Conservation (phyloP, 179 eudicot species). For the Beta corolliflora region DNA sequence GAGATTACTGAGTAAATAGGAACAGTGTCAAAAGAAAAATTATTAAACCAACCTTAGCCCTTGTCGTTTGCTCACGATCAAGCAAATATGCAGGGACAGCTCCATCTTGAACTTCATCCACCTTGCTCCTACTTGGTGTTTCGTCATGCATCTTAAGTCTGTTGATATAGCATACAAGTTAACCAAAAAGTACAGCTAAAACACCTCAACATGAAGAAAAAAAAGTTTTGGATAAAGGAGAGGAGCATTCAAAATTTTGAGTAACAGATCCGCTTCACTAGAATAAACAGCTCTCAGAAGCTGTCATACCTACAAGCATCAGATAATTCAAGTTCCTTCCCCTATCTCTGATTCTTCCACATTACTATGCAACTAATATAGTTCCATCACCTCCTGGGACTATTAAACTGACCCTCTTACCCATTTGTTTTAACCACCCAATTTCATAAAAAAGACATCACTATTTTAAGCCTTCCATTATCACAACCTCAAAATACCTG, state of each 20-base stretch:
- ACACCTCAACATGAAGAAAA: neutral
- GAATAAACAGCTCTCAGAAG: neutral
- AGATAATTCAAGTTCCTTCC: neutral
- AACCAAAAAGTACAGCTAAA: neutral
- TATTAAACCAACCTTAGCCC: slow-evolving; percentile 69
- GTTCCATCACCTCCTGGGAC: neutral
- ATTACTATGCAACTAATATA: neutral
- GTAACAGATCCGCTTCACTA: neutral
- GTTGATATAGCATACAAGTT: slow-evolving; percentile 23
- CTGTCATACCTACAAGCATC: neutral
- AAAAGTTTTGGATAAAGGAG: neutral
- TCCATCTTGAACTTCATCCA: slow-evolving; percentile 86
- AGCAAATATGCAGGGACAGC: slow-evolving; percentile 90
- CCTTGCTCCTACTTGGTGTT: slow-evolving; percentile 80
- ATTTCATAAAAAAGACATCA: neutral
- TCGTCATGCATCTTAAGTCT: slow-evolving; percentile 96
- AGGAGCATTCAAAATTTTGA: neutral
- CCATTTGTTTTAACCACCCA: neutral
- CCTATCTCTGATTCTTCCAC: neutral
- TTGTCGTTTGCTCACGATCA: slow-evolving; percentile 87
- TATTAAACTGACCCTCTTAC: neutral
- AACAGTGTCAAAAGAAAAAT: neutral
- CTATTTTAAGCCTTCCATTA: neutral
- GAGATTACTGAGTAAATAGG: neutral
- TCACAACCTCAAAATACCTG: neutral